A percentile compares a stretch with the other conserved stretches of the same genome.
Evolutionary conservation across 202 grass and related monocot species (phyloP).

Genomic region (Cymbopogon flexuosus): DNA sequence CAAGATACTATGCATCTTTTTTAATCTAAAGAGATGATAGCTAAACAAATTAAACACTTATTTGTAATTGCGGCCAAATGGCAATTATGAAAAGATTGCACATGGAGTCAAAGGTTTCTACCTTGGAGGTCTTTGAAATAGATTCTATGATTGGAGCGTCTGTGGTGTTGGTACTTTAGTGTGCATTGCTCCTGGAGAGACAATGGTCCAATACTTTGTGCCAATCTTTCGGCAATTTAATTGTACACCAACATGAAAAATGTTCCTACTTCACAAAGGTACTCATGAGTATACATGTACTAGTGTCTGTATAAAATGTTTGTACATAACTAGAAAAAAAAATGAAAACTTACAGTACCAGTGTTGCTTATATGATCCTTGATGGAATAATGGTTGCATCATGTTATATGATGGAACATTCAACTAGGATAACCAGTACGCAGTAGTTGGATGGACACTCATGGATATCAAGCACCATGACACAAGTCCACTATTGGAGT

Average conservation of each 20-base stretch:
- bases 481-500: background rate
- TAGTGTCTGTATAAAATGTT: background rate
- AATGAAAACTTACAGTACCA: background rate
- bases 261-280: slow-evolving; percentile 18
- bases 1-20: background rate
- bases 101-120: slow-evolving; percentile 37
- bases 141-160: slow-evolving; percentile 59
- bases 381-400: background rate
- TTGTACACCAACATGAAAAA: slow-evolving; percentile 34
- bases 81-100: background rate
- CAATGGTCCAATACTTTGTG: slow-evolving; percentile 54
- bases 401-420: background rate
- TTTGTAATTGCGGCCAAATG: background rate
- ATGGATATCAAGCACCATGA: background rate
- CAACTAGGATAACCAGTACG: background rate
- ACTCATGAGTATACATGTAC: background rate
- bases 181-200: slow-evolving; percentile 18
- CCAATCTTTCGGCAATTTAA: slow-evolving; percentile 66
- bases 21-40: background rate
- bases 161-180: slow-evolving; percentile 54
- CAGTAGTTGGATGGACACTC: background rate
- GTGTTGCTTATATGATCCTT: background rate
- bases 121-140: slow-evolving; percentile 55
- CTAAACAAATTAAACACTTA: background rate
- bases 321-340: background rate